Conservation (phyloP, 345 rosid genomes). For the Erucastrum elatum region DNA sequence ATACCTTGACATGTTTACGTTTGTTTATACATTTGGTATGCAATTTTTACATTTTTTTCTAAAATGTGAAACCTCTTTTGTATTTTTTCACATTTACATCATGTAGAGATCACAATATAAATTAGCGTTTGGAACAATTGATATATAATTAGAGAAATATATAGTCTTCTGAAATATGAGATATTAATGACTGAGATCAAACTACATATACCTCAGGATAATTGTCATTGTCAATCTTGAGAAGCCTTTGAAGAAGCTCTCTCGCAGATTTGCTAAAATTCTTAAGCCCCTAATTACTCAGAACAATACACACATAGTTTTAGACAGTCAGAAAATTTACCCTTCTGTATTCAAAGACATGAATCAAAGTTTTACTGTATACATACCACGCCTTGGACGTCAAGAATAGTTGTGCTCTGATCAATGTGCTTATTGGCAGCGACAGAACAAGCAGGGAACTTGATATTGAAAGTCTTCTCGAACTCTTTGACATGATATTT, state of each 20-base stretch:
- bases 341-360: background rate
- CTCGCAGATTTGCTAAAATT: constrained; percentile 84
- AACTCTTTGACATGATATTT: constrained; percentile 94
- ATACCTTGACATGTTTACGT: background rate
- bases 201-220: constrained; percentile 44
- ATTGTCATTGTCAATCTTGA: constrained; percentile 79
- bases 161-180: too few relatives aligned
- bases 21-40: background rate
- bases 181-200: too few relatives aligned
- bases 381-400: constrained; percentile 96
- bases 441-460: constrained; percentile 93
- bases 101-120: too few relatives aligned
- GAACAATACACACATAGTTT: background rate
- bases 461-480: constrained; percentile 79
- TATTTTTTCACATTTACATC: too few relatives aligned
- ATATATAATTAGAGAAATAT: too few relatives aligned
- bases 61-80: too few relatives aligned
- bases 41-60: too few relatives aligned
- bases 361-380: background rate
- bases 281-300: constrained; percentile 68
- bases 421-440: constrained; percentile 97
- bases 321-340: background rate
- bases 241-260: constrained; percentile 71
- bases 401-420: constrained; percentile 93
- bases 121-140: too few relatives aligned